Percentiles rank a stretch among this genome's conserved stretches.
phyloP scores from a whole-genome alignment of 169 alveolate genomes.

The Plasmodium malariae region DNA sequence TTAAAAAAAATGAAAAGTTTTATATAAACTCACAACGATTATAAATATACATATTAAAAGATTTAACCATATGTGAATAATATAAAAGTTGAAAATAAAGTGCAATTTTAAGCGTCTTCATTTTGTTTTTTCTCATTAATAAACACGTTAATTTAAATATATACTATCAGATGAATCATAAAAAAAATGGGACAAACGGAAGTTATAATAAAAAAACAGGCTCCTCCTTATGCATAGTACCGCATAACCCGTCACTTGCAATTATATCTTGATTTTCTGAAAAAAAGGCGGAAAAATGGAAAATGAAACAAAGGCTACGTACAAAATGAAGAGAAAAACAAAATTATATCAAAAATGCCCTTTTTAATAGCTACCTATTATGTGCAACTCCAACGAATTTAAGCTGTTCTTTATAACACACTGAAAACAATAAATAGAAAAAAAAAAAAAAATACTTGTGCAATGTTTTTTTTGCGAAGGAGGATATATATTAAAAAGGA shows the following conservation, averaged over 20 bases:
- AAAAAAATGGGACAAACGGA: neutral
- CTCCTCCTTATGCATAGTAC: slow-evolving; percentile 39
- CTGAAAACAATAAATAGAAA: slow-evolving; percentile 25
- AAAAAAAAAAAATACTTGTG: neutral
- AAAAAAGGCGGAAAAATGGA: neutral
- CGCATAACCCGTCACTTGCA: slow-evolving; percentile 52
- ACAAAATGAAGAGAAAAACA: neutral
- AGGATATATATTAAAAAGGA: neutral
- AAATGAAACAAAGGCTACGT: neutral
- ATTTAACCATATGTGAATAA: too few species aligned
- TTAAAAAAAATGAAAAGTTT: too few species aligned
- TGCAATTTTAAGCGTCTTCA: too few species aligned
- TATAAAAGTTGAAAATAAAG: too few species aligned
- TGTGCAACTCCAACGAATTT: slow-evolving; percentile 27
- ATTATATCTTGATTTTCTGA: slow-evolving; percentile 76
- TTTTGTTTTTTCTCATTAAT: too few species aligned
- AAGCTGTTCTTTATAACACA: slow-evolving; percentile 44
- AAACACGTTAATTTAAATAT: too few species aligned
- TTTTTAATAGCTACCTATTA: slow-evolving; percentile 39
- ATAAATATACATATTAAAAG: too few species aligned
- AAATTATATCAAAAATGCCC: neutral
- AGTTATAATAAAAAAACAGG: slow-evolving; percentile 9
- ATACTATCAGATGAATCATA: too few species aligned
- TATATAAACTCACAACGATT: too few species aligned
- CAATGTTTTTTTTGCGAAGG: neutral